Conservation (phyloP, 176 grass and related monocot genomes). For the Puya raimondii region DNA sequence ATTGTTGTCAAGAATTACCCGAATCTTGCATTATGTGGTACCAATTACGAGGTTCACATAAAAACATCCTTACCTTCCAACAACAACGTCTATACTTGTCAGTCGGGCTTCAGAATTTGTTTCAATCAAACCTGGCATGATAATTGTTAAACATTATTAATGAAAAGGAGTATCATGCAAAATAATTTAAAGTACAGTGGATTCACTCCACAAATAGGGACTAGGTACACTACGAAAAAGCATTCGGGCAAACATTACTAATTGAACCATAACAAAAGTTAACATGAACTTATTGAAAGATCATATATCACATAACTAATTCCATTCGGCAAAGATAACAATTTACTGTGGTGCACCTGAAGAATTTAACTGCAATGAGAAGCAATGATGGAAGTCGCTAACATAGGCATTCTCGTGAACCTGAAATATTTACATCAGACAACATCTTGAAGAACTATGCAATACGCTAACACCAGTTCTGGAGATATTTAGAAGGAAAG, state of each 20-base stretch:
- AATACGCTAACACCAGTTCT: not conserved
- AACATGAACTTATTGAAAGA: no score
- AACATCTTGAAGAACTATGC: not conserved
- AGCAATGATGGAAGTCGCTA: slow-evolving; percentile 95
- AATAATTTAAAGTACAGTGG: not conserved
- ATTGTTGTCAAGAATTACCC: slow-evolving; percentile 19
- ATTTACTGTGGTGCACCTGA: slow-evolving; percentile 33
- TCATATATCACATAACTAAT: not conserved
- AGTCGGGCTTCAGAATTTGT: slow-evolving; percentile 46
- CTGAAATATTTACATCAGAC: slow-evolving; percentile 29
- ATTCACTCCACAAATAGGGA: not conserved
- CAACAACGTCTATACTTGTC: slow-evolving; percentile 58
- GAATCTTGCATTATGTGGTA: slow-evolving; percentile 6
- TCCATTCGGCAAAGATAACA: not conserved
- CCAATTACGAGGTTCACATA: slow-evolving; percentile 16
- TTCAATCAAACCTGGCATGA: slow-evolving; percentile 43
- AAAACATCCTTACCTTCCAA: slow-evolving; percentile 57
- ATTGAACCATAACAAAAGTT: not conserved
- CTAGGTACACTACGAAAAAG: slow-evolving; percentile 1
- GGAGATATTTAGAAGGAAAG: not conserved
- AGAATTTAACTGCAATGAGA: slow-evolving; percentile 52
- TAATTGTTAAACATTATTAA: slow-evolving; percentile 20
- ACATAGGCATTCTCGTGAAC: slow-evolving; percentile 94
- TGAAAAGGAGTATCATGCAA: not conserved
- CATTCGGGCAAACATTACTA: not conserved